Evolutionary conservation across 441 rosid genomes (phyloP), one percentile per base, ranked within the genome.

Genomic region (Corymbia citriodora): DNA sequence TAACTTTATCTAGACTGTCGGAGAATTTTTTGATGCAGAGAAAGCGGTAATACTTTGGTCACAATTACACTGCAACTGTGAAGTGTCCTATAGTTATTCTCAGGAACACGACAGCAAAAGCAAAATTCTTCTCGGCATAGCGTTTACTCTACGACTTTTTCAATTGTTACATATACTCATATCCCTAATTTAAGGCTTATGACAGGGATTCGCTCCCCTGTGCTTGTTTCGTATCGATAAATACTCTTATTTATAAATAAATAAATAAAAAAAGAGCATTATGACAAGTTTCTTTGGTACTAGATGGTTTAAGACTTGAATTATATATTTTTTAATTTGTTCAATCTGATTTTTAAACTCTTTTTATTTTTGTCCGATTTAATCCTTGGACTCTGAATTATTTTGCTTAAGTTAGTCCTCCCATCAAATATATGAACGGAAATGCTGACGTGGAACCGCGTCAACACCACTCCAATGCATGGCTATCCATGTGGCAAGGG

Each of bases 331-430:
- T 6, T 63, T 0, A 63, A 7, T 13, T 63, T 63, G 17, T 29
- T 63, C 18, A 7, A 6, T 29, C 2, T 63, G 8, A 63, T 63
- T 12, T 1, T 29, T 27, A 0, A 13, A 29, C 9, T 29, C 2
- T 14, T 57, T 10, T 59, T 63, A 33, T 29, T 63, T 29, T 29
- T 10, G 16, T 61, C 17, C 1, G 12, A 0, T 16, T 12, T 1
- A 61, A 61, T 27, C 31, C 31, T 6, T 18, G 55, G 15, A 54
- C 8, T 16, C 16, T 54, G 16, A 54, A 54, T 55, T 55, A 4
- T 55, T 55, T 55, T 55, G 9, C 17, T 55, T 18, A 54, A 16
- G 23, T 55, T 4, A 8, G 59, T 55, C 9, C 50, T 61, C 14
- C 31, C 31, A 6, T 61, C 17, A 61, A 6, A 27, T 61, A 27